Conservation (phyloP, 1,139 yeast species). For the Candida glucosophila region DNA sequence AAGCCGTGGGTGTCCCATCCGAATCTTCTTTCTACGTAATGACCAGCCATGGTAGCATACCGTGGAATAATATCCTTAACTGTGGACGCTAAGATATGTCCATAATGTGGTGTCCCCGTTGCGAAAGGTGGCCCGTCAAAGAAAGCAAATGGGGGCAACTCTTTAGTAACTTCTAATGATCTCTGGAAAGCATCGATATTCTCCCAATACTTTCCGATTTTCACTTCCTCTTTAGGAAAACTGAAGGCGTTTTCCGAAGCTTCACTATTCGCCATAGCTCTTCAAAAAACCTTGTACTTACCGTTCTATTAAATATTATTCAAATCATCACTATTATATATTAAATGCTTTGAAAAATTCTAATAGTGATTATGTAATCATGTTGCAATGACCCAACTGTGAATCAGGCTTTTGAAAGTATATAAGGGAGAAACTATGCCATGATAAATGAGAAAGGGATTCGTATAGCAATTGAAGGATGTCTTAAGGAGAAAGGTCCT, state of each 20-base stretch:
- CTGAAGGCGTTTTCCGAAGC: slow-evolving; percentile 30
- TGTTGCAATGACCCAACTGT: too few relatives aligned
- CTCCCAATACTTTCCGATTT: slow-evolving; percentile 72
- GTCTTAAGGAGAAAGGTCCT: slow-evolving; percentile 5
- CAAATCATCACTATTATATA: too few relatives aligned
- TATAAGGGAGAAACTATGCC: too few relatives aligned
- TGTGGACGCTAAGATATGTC: slow-evolving; percentile 93
- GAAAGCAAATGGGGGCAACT: slow-evolving; percentile 79
- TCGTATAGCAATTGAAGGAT: slow-evolving; percentile 8
- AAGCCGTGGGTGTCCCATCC: slow-evolving; percentile 99
- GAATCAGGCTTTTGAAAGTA: too few relatives aligned
- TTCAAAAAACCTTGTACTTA: too few relatives aligned
- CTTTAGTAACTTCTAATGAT: slow-evolving; percentile 75
- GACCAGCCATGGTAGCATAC: slow-evolving; percentile 96
- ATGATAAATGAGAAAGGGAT: too few relatives aligned
- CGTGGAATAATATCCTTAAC: slow-evolving; percentile 96
- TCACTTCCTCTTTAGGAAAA: slow-evolving; percentile 86
- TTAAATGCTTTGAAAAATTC: too few relatives aligned
- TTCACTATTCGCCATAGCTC: slow-evolving; percentile 30
- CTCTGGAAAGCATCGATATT: slow-evolving; percentile 90
- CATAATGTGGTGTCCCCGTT: slow-evolving; percentile 98
- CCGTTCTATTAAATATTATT: too few relatives aligned
- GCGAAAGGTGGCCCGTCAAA: slow-evolving; percentile 99
- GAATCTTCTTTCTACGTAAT: slow-evolving; percentile 90
- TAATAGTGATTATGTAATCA: too few relatives aligned